phyloP scores from a whole-genome alignment of 306 rosid genomes.

The Cercis canadensis region DNA sequence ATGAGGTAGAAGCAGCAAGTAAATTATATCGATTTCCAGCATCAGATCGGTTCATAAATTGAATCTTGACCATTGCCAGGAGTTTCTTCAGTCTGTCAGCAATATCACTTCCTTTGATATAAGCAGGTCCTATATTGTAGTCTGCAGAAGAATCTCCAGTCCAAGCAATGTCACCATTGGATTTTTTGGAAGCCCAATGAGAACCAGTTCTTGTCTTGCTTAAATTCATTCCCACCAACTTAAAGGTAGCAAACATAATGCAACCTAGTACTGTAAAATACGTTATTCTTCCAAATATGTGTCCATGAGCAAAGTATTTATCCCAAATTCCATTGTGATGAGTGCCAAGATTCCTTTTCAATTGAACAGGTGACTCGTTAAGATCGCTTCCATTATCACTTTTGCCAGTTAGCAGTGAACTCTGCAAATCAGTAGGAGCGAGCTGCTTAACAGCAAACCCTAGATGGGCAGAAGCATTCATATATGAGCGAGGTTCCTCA shows the following conservation, averaged over 20 bases:
- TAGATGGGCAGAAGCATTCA: constrained; percentile 65
- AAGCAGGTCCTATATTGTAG: constrained; percentile 56
- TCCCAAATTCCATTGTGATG: constrained; percentile 64
- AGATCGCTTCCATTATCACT: constrained; percentile 47
- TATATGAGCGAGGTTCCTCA: constrained; percentile 62
- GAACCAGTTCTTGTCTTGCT: constrained; percentile 55
- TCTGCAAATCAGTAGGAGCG: constrained; percentile 74
- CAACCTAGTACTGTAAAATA: constrained; percentile 69
- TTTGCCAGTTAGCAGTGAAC: constrained; percentile 66
- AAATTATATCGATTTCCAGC: constrained; percentile 44
- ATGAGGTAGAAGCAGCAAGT: constrained; percentile 39
- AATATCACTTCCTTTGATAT: constrained; percentile 53
- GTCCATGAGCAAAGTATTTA: constrained; percentile 46
- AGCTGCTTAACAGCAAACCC: constrained; percentile 87
- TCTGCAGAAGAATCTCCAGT: constrained; percentile 57
- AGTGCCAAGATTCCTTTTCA: constrained; percentile 75
- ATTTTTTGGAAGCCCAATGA: constrained; percentile 43
- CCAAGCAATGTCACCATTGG: constrained; percentile 50
- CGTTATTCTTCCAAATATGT: constrained; percentile 55
- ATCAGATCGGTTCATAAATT: constrained; percentile 48
- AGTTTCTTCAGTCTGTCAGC: constrained; percentile 59
- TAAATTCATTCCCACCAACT: constrained; percentile 58
- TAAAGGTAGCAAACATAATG: constrained; percentile 67
- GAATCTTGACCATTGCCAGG: constrained; percentile 50
- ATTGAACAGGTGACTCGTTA: constrained; percentile 62